Base-by-base conservation (phyloP, 2,329 filamentous ascomycete genomes). In the Colletotrichum destructivum region DNA sequence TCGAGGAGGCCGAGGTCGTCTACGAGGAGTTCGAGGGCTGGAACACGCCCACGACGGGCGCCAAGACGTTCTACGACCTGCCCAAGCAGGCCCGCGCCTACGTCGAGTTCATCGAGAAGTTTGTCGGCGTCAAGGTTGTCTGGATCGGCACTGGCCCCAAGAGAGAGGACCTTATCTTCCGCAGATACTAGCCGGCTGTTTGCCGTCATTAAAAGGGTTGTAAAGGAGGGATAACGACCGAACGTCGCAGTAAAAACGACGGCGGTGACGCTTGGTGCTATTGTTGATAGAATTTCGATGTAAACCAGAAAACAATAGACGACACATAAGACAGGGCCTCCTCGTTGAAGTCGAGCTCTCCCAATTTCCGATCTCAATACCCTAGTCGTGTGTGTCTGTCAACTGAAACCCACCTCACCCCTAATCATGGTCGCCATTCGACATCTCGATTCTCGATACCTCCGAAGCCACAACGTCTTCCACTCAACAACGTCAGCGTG, bases 1-100 rank as follows among this genome's bases (percentile, higher is more conserved):
- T 94, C 18, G 87, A 88, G 38, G 83, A 85, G 63, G 86, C 89
- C 66, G 88, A 92, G 77, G 89, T 93, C 21, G 85, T 89, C 47
- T 94, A 94, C 82, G 85, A 90, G 76, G 92, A 90, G 64, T 81
- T 95, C 70, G 86, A 88, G 21, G 93, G 93, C 59, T 95, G 92
- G 93, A 86, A 92, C 77, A 86, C 84, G 77, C 84, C 88, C 46
- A 94, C 90, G 0, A 90, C 89, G 8, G 86, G 87, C 59, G 84
- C 85, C 63, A 90, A 87, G 79, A 86, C 82, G 72, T 94, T 85
- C 77, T 85, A 88, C 54, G 89, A 91, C 42, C 83, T 94, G 52
- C 92, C 92, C 8, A 82, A 84, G 77, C 85, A 91, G 77, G 92
- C 92, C 23, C 86, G 88, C 71, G 87, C 88, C 55, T 94, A 94